phyloP scores from a whole-genome alignment of 495 filamentous ascomycete species.

The Pseudevernia furfuracea region DNA sequence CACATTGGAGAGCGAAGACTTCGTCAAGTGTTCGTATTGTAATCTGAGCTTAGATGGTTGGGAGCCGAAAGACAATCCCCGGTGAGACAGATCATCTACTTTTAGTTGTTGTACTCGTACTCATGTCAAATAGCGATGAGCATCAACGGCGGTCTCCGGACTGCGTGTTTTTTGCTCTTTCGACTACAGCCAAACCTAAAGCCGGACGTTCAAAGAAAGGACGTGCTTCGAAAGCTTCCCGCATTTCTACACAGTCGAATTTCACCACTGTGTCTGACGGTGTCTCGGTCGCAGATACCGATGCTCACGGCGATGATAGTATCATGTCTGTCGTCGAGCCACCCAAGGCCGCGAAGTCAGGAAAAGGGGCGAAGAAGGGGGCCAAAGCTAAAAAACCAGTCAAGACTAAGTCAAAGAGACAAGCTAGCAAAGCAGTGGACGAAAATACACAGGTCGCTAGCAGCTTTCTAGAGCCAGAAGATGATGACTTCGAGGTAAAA shows the following conservation, averaged over 20 bases:
- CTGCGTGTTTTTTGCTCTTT: constrained; percentile 72
- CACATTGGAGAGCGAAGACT: constrained; percentile 67
- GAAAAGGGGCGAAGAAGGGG: constrained; percentile 45
- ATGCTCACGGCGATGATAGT: constrained; percentile 60
- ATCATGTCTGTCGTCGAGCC: constrained; percentile 48
- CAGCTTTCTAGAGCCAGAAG: constrained; percentile 33
- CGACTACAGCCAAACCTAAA: constrained; percentile 44
- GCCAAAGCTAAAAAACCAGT: constrained; percentile 45
- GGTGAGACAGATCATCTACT: constrained; percentile 44
- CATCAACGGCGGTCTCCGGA: constrained; percentile 69
- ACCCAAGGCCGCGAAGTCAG: constrained; percentile 43
- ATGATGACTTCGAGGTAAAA: constrained; percentile 37
- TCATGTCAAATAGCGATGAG: constrained; percentile 58
- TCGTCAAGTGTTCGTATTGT: constrained; percentile 84
- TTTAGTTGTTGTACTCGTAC: constrained; percentile 22
- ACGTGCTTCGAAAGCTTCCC: constrained; percentile 60
- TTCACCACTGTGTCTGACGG: constrained; percentile 47
- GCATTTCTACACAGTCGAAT: constrained; percentile 62
- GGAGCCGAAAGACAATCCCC: constrained; percentile 84
- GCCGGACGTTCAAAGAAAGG: constrained; percentile 44
- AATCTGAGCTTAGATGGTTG: constrained; percentile 77
- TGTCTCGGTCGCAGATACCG: constrained; percentile 39
- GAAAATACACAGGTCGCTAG: constrained; percentile 48
- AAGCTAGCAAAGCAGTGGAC: constrained; percentile 46
- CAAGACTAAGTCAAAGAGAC: constrained; percentile 36